Percentiles rank a stretch among this genome's conserved stretches.
Conservation (phyloP, 2,329 filamentous ascomycete species). For the Ploettnerulaceae sp. region DNA sequence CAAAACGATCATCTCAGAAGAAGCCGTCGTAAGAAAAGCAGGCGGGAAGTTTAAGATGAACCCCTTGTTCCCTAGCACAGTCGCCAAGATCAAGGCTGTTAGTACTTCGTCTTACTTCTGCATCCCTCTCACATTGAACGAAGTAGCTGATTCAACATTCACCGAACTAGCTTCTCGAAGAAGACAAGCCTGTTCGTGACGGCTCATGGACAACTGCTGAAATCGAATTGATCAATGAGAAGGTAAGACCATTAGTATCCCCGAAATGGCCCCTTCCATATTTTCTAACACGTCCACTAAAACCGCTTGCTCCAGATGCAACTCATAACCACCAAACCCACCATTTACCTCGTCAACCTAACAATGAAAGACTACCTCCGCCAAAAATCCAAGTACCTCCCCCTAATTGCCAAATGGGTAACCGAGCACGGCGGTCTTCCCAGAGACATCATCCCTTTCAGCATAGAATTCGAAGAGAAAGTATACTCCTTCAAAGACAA, state of each 20-base stretch:
- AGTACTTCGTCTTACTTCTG: conserved; percentile 8
- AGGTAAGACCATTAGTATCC: conserved; percentile 28
- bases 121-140: too few relatives aligned
- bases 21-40: conserved; percentile 39
- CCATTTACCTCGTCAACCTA: conserved; percentile 43
- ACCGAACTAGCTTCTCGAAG: conserved; percentile 35
- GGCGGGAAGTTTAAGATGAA: conserved; percentile 44
- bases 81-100: conserved; percentile 38
- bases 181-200: conserved; percentile 40
- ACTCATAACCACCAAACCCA: conserved; percentile 43
- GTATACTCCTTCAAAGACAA: conserved; percentile 38
- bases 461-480: conserved; percentile 44
- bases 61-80: conserved; percentile 41
- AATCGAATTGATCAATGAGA: conserved; percentile 43
- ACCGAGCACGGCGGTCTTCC: conserved; percentile 40
- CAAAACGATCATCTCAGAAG: conserved; percentile 39
- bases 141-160: too few relatives aligned
- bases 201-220: conserved; percentile 41
- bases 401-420: conserved; percentile 42
- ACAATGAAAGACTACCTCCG: conserved; percentile 45
- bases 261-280: neutral
- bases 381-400: conserved; percentile 44
- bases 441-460: conserved; percentile 41
- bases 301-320: conserved; percentile 22
- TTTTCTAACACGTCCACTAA: neutral